Evolutionary conservation across 768 basidiomycete genomes (phyloP), one percentile per base, ranked within the genome.

Genomic region (Coprinopsis strossmayeri): DNA sequence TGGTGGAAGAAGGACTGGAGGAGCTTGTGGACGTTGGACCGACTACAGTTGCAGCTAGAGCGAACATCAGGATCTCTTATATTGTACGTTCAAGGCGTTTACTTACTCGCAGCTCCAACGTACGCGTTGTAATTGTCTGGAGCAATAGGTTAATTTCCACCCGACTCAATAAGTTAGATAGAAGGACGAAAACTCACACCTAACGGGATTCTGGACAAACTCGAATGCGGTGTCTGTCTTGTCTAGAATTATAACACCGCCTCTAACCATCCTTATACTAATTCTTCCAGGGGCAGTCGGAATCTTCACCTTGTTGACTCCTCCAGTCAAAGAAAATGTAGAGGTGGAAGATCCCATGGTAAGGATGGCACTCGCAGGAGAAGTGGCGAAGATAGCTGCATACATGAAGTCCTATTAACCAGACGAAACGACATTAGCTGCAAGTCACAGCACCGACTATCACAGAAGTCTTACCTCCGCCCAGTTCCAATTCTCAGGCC

Each of bases 41-140:
- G 9, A 38, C 32, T 5, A 49, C 23, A 18, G 49, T 45, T 18
- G 41, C 49, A 32, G 40, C 47, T 48, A 46, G n/a, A n/a, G n/a
- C n/a, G n/a, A n/a, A n/a, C n/a, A n/a, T n/a, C n/a, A n/a, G n/a
- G n/a, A n/a, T n/a, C n/a, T n/a, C n/a, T n/a, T n/a, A 37, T 2
- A 11, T n/a, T 12, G 24, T 24, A 15, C 20, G 17, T 10, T 18
- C 37, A 38, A 38, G 7, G 21, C 24, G 32, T 44, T 38, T 20
- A 62, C 67, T 49, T 48, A 72, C 71, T 61, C 3, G 72, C 73
- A 46, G 68, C 67, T n/a, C 77, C 76, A 32, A 76, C 77, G 59
- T 72, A 82, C 0, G 73, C 79, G 57, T 83, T 86, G 61, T 74
- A 84, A 56, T 84, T 84, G 61, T 84, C 82, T 69, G 21, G 40